These are phyloP conservation scores for Uromyces viciae-fabae DNA, from an alignment of 1,284 basidiomycete genomes.

Conservation along the genomic window DNA sequence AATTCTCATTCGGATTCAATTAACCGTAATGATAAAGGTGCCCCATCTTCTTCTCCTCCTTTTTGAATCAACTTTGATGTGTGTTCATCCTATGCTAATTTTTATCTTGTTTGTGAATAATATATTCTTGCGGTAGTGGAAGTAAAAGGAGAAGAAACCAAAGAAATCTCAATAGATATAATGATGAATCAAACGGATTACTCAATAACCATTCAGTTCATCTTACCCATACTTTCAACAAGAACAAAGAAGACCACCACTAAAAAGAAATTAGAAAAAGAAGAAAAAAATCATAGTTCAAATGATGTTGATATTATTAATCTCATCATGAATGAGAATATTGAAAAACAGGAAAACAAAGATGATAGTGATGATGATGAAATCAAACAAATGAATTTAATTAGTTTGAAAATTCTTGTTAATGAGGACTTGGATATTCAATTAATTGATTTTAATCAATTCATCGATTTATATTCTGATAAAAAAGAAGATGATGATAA, in stretches of 20 bases:
- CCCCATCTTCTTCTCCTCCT: too few species aligned
- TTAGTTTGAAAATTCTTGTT: background rate
- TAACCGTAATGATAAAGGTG: too few species aligned
- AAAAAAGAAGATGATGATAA: too few species aligned
- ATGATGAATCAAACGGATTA: background rate
- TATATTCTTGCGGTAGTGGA: too few species aligned
- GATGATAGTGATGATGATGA: background rate
- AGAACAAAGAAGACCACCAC: too few species aligned
- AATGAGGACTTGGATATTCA: background rate
- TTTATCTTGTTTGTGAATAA: too few species aligned
- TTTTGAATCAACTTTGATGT: too few species aligned
- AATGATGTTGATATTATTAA: background rate
- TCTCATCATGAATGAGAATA: background rate
- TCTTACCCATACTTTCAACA: background rate
- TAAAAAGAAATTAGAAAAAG: background rate
- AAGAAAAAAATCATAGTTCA: background rate
- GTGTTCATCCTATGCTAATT: too few species aligned
- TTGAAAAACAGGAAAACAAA: background rate
- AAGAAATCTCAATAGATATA: constrained; percentile 8
- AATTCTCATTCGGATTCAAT: background rate
- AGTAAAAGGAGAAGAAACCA: background rate
- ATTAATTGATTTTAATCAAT: too few species aligned
- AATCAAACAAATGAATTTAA: background rate
- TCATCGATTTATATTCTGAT: too few species aligned
- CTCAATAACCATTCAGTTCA: constrained; percentile 14